Evolutionary conservation across 2,329 filamentous ascomycete species (phyloP), one percentile per base, ranked within the genome.

Genomic region (Epichloe bromicola): DNA sequence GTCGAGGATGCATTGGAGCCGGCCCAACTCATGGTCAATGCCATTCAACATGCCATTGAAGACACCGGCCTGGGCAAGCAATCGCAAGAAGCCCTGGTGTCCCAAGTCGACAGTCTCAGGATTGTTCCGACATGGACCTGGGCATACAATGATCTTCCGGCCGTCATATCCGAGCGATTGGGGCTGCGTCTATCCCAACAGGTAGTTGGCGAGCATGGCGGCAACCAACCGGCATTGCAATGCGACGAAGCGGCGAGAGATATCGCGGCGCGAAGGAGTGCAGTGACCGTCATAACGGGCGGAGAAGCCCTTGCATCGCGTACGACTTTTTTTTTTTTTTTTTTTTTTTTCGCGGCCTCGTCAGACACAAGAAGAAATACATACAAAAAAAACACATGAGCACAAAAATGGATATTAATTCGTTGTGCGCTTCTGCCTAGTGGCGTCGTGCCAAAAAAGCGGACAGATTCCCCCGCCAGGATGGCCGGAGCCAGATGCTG

Each of bases 51-150:
- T 15, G 77, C 80, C 2, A 59, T 83, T 3, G 50, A 67, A 39
- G 79, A 85, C 56, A 72, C 56, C 70, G 8, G 57, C 61, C 12
- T 57, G 61, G 2, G 48, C 58, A 5, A 55, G 56, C 26, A 46
- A 2, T 38, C 50, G 12, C 50, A 48, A n/a, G 17, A 46, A 19
- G 19, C 37, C 3, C 36, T 56, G 12, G 26, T 52, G 14, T 11
- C 58, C 0, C 40, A 65, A 0, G 74, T 82, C 49, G 80, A 84
- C 59, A 78, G 74, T 56, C 68, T 85, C 44, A 69, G 74, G 42
- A 73, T 83, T 4, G 79, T 84, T 10, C 72, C 70, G 40, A 78
- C 78, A 0, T 85, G 81, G 81, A 83, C 81, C 0, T 84, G 81
- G 81, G 74, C 76, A 1, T 85, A 85, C 59, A 63, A 70, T 1